Conservation (phyloP, 768 basidiomycete species). For the Austroboletus festivus region DNA sequence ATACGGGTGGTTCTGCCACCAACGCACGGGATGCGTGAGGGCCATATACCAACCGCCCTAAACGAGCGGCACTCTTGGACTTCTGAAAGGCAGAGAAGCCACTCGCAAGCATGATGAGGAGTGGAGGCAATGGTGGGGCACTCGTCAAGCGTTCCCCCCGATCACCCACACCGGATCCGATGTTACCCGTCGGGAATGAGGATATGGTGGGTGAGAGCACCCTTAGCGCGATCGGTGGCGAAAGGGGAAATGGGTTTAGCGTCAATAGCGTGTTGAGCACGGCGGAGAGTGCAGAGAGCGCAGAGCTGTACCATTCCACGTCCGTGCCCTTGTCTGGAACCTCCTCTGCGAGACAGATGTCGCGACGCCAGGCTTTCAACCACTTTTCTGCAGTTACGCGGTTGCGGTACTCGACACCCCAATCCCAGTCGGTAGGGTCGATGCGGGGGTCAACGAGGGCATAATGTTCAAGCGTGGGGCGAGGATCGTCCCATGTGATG, state of each 20-base stretch:
- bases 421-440: conserved; percentile 18
- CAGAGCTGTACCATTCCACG: not conserved
- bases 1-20: not conserved
- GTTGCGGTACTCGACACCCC: conserved; percentile 23
- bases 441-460: conserved; percentile 24
- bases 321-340: not conserved
- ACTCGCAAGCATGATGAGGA: conserved; percentile 25
- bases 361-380: conserved; percentile 25
- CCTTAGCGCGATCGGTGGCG: conserved; percentile 21
- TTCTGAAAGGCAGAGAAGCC: conserved; percentile 10
- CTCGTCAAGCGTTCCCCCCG: conserved; percentile 23
- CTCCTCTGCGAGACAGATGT: conserved; percentile 5
- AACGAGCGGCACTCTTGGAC: conserved; percentile 24
- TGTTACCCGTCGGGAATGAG: conserved; percentile 8
- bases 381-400: conserved; percentile 21
- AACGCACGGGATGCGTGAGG: conserved; percentile 11
- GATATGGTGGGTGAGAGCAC: conserved; percentile 13
- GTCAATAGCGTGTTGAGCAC: conserved; percentile 36
- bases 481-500: conserved; percentile 48
- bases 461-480: conserved; percentile 30
- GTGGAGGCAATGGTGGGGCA: conserved; percentile 33
- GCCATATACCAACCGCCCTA: conserved; percentile 17
- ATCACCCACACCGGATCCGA: conserved; percentile 1
- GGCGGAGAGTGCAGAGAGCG: conserved; percentile 24
- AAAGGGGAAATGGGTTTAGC: conserved; percentile 27